Evolutionary conservation across 257 asterid genomes (phyloP).

Genomic region (Nicotiana knightiana): DNA sequence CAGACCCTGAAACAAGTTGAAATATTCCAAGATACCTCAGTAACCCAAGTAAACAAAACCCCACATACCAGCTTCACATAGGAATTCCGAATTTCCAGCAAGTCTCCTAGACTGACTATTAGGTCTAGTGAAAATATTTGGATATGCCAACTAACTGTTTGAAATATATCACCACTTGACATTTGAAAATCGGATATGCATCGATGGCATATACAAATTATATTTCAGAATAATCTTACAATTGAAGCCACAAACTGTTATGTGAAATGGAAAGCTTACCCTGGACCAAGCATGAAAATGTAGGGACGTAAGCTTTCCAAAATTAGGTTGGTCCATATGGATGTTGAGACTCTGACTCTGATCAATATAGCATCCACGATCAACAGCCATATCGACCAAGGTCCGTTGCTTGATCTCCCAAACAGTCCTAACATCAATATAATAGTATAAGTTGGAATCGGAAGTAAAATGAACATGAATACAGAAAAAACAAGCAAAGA

Average conservation of each 20-base stretch:
- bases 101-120: too few relatives aligned
- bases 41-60: background rate
- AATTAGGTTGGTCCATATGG: constrained; percentile 92
- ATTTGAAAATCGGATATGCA: too few relatives aligned
- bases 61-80: too few relatives aligned
- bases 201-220: background rate
- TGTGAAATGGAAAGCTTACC: constrained; percentile 29
- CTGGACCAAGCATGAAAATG: constrained; percentile 88
- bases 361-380: constrained; percentile 93
- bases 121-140: background rate
- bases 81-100: too few relatives aligned
- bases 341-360: constrained; percentile 96
- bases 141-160: background rate
- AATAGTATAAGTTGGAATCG: background rate
- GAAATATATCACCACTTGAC: background rate
- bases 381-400: constrained; percentile 93
- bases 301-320: constrained; percentile 79
- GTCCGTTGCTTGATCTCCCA: constrained; percentile 90
- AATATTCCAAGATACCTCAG: background rate
- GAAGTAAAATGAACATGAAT: background rate
- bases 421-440: constrained; percentile 50
- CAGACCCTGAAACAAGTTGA: constrained; percentile 50
- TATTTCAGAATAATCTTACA: background rate
- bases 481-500: background rate
- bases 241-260: background rate